Evolutionary conservation across 2,329 filamentous ascomycete species (phyloP), one percentile per base, ranked within the genome.

Genomic region (Colletotrichum higginsianum): DNA sequence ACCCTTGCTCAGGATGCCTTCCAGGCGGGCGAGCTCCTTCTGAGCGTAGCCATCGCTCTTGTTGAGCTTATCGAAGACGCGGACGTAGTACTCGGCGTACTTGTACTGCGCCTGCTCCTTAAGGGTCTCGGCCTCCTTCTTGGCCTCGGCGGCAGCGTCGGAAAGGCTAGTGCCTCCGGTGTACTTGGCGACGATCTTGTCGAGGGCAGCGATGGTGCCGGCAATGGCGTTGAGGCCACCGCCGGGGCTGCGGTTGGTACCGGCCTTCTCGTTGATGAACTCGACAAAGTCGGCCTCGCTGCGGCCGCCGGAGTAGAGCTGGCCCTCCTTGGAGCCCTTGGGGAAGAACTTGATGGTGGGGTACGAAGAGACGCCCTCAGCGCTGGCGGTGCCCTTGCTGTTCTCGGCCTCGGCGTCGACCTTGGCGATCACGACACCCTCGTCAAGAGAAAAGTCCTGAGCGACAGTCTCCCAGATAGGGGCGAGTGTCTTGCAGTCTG

Each of bases 271-370:
- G 87, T 99, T 99, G 83, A 99, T 81, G 85, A 93, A 99, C 5
- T 88, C 82, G 76, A 98, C 82, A 52, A 99, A 86, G 75, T 91
- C 93, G 57, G 89, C 86, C 86, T 98, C 94, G 61, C 86, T 86
- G 75, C 96, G 95, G 73, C 89, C 93, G 73, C 93, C 92, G 65
- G 87, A 84, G 88, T 98, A 99, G 56, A 86, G 80, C 77, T 92
- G 88, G 56, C 91, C 82, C 79, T 93, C 90, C 74, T 89, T 93
- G 79, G 91, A 93, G 77, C 95, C 95, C 82, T 93, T 93, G 76
- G 94, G 90, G 89, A 98, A 99, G 90, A 92, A 99, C 86, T 98
- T 98, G 87, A 99, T 98, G 74, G 96, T 99, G 61, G 96, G 96
- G 88, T 97, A 99, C 46, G 93, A 94, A 66, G 88, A 89, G 76